Percentiles rank a stretch among this genome's conserved stretches.
These are phyloP conservation scores for Oidiodendron maius DNA, from an alignment of 495 filamentous ascomycete genomes.

Conservation along the genomic window DNA sequence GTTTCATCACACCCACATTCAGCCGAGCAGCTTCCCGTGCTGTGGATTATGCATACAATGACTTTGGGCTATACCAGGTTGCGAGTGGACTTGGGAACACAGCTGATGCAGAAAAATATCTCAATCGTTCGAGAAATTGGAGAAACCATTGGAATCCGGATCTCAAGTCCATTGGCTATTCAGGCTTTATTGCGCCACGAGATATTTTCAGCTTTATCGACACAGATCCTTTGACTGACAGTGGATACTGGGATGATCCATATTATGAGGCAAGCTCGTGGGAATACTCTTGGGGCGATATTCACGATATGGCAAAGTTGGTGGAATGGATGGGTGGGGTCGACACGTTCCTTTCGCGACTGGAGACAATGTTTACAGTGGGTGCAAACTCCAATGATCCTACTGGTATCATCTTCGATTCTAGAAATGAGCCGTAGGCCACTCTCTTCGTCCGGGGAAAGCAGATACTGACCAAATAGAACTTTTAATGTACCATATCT, in stretches of 20 bases:
- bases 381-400: constrained; percentile 42
- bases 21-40: constrained; percentile 57
- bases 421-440: constrained; percentile 56
- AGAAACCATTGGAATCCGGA: constrained; percentile 64
- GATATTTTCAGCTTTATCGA: constrained; percentile 47
- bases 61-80: constrained; percentile 58
- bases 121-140: constrained; percentile 63
- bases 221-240: constrained; percentile 56
- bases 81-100: constrained; percentile 48
- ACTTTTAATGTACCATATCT: constrained; percentile 50
- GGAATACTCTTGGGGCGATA: constrained; percentile 62
- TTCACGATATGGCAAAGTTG: constrained; percentile 59
- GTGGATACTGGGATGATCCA: constrained; percentile 55
- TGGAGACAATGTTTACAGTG: constrained; percentile 56
- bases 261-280: constrained; percentile 61
- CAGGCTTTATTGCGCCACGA: constrained; percentile 62
- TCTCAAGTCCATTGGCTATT: constrained; percentile 45
- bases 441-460: neutral
- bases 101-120: constrained; percentile 51
- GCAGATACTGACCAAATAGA: constrained; percentile 1
- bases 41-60: constrained; percentile 63
- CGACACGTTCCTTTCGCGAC: constrained; percentile 48
- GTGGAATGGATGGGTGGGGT: constrained; percentile 52
- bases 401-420: constrained; percentile 58
- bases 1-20: constrained; percentile 60